A percentile compares a stretch with the other conserved stretches of the same genome.
Conservation (phyloP, 148 eudicot genomes). For the Arbutus unedo region DNA sequence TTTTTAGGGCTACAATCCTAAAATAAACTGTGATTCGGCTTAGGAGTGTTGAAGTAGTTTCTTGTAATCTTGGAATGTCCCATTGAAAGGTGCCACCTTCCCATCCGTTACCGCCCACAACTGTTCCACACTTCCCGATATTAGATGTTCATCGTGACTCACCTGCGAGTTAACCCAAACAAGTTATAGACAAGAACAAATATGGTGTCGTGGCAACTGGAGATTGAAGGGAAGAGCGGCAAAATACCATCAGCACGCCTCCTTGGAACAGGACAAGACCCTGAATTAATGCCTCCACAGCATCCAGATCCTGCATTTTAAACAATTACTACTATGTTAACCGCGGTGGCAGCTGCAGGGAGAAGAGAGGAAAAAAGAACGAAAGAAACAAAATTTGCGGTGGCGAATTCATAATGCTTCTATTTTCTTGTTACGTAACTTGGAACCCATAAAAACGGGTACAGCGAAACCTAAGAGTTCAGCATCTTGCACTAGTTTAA, state of each 20-base stretch:
- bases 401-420: background rate
- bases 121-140: constrained; percentile 96
- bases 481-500: background rate
- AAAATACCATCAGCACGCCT: constrained; percentile 90
- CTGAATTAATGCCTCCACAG: constrained; percentile 97
- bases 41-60: constrained; percentile 64
- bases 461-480: background rate
- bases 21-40: background rate
- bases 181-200: background rate
- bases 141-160: constrained; percentile 96
- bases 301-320: constrained; percentile 83
- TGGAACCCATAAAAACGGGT: background rate
- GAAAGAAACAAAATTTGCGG: background rate
- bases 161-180: constrained; percentile 46
- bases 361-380: background rate
- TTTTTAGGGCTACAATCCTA: background rate
- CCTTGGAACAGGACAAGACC: constrained; percentile 99
- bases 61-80: constrained; percentile 95
- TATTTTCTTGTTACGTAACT: background rate
- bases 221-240: constrained; percentile 13
- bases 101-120: constrained; percentile 96
- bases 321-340: background rate
- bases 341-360: background rate
- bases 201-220: background rate
- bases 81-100: constrained; percentile 67